Evolutionary conservation across 2,329 filamentous ascomycete genomes (phyloP), one percentile per base, ranked within the genome.

Genomic region (Colletotrichum higginsianum): DNA sequence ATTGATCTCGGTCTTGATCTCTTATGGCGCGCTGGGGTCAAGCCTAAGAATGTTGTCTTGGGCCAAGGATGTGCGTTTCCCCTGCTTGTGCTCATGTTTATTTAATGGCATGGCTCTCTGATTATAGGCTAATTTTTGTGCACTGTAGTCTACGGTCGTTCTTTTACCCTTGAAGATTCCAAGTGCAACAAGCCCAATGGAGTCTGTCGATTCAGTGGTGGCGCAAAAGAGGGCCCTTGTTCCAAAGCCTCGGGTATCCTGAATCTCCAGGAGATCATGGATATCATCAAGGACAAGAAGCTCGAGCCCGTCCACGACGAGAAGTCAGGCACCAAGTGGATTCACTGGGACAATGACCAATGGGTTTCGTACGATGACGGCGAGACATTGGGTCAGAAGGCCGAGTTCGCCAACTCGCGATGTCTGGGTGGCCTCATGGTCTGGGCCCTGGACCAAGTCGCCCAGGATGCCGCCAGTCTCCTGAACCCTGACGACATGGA

Each of bases 1-100:
- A 85, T 86, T 40, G 75, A 84, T 2, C 35, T 73, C 0, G 78
- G 77, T 0, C 66, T 87, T 0, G 80, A 87, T 3, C 81, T 88
- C 0, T 75, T 89, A 2, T 88, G 86, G 85, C 78, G 84, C 3
- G 83, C 80, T 42, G 74, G 82, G 38, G 78, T 89, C 23, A 67
- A 79, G 1, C 81, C 86, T 0, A 52, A 69, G 0, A 83, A 85
- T 47, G 77, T 89, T 11, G 77, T 76, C 9, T 65, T 89, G 4
- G 86, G 86, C 1, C 66, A 67, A 13, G 66, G 66, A 47, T 62
- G 73, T 26, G 26, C 26, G 26, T 26, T 26, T 26, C 26, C 26
- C 26, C 26, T 26, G 26, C 26, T 26, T 26, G 26, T 26, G 5
- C 82, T 80, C 79, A 30, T 83, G 2, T 83, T 83, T 77, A 1